A percentile compares a stretch with the other conserved stretches of the same genome.
phyloP scores from a whole-genome alignment of 257 asterid species.

The Solanum chilense region DNA sequence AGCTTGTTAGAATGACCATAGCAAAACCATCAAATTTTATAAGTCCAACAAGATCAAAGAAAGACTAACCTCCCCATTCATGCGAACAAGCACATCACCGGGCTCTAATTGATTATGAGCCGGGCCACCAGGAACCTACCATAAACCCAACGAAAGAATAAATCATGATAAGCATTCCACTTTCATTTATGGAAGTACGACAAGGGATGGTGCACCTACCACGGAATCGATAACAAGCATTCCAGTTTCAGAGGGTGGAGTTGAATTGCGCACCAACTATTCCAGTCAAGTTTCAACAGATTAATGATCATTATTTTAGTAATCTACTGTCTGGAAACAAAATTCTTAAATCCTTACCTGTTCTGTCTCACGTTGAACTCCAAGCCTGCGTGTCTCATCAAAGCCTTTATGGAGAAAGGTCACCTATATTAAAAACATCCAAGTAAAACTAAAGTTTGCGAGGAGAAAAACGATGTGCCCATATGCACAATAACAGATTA shows the following conservation, averaged over 20 bases:
- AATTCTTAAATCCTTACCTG: constrained; percentile 38
- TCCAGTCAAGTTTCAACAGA: not conserved
- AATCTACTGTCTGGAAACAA: not conserved
- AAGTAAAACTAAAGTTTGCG: not conserved
- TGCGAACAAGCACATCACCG: constrained; percentile 88
- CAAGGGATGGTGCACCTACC: constrained; percentile 37
- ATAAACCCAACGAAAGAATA: constrained; percentile 1
- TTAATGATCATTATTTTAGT: not conserved
- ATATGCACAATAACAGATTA: not conserved
- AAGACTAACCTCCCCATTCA: constrained; percentile 79
- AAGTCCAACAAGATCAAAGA: not conserved
- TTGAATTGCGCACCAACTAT: constrained; percentile 87
- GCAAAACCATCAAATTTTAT: not conserved
- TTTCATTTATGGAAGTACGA: not conserved
- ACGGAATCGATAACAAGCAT: constrained; percentile 97
- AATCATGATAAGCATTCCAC: not conserved
- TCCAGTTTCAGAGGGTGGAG: constrained; percentile 90
- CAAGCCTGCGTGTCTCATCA: constrained; percentile 97
- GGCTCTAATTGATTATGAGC: constrained; percentile 92
- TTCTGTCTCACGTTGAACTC: constrained; percentile 82
- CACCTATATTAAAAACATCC: constrained; percentile 33
- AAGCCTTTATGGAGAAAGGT: constrained; percentile 95
- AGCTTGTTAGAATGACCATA: not conserved
- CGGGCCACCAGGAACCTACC: constrained; percentile 96
- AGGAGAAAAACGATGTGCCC: not conserved